Evolutionary conservation across 208 protist species (phyloP).

Genomic region (Leishmania lainsoni): DNA sequence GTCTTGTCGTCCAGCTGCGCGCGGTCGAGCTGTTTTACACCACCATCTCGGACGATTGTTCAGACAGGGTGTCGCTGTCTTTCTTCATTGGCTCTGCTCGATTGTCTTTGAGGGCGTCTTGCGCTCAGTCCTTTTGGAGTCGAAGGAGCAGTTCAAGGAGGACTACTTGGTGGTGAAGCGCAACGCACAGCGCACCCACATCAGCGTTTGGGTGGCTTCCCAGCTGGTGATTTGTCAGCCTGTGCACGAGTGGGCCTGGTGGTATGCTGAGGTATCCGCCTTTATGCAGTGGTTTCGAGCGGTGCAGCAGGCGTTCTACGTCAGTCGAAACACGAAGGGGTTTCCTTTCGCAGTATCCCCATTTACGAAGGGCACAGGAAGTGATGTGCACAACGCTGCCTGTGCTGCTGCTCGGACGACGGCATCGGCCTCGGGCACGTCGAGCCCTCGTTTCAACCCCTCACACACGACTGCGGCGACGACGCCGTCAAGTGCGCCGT

Average conservation of each 20-base stretch:
- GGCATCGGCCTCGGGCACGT: not conserved
- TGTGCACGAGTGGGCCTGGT: constrained; percentile 72
- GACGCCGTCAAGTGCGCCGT: not conserved
- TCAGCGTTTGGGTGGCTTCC: constrained; percentile 39
- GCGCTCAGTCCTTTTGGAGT: constrained; percentile 54
- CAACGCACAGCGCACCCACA: constrained; percentile 54
- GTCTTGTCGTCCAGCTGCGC: constrained; percentile 10
- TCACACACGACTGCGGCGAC: not conserved
- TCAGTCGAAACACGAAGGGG: not conserved
- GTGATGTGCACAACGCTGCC: not conserved
- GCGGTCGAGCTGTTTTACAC: constrained; percentile 25
- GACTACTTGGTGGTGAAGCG: constrained; percentile 60
- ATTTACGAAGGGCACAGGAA: not conserved
- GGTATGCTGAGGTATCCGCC: constrained; percentile 37
- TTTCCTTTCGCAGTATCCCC: not conserved
- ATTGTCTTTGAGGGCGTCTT: constrained; percentile 53
- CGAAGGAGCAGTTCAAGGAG: constrained; percentile 25
- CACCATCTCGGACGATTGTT: constrained; percentile 20
- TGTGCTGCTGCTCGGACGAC: not conserved
- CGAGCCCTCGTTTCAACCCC: not conserved
- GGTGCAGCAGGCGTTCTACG: constrained; percentile 16
- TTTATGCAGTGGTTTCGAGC: constrained; percentile 12
- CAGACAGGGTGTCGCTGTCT: constrained; percentile 39
- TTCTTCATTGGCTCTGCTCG: constrained; percentile 47
- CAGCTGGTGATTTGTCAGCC: constrained; percentile 53